A percentile compares a stretch with the other conserved stretches of the same genome.
Conservation (phyloP, 2,329 filamentous ascomycete species). For the Alternaria ventricosa region DNA sequence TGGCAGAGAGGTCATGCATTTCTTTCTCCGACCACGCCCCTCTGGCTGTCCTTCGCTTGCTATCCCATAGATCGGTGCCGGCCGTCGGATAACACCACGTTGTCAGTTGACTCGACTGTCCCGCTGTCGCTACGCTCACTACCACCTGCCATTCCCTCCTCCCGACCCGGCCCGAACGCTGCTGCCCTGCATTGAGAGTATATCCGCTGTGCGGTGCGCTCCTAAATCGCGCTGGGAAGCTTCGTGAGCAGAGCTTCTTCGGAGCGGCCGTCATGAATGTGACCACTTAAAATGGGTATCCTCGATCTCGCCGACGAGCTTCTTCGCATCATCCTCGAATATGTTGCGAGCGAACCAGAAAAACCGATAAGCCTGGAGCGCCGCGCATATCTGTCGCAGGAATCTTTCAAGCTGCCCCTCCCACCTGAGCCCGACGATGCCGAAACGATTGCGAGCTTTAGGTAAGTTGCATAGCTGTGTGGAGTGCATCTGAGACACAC, state of each 20-base stretch:
- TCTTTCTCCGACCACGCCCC: constrained; percentile 40
- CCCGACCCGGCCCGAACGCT: constrained; percentile 33
- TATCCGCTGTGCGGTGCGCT: constrained; percentile 29
- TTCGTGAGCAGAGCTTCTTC: constrained; percentile 6
- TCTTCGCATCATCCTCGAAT: constrained; percentile 58
- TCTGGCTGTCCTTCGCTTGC: constrained; percentile 31
- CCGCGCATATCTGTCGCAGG: constrained; percentile 59
- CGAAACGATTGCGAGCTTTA: constrained; percentile 55
- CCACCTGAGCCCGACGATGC: constrained; percentile 52
- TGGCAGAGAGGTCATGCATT: constrained; percentile 43
- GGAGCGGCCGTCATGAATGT: constrained; percentile 34
- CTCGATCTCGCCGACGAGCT: constrained; percentile 58
- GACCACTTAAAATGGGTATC: constrained; percentile 43
- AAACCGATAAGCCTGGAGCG: constrained; percentile 59
- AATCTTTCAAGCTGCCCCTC: constrained; percentile 57
- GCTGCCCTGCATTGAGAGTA: constrained; percentile 18
- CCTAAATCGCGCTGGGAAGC: constrained; percentile 9
- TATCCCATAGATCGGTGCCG: constrained; percentile 26
- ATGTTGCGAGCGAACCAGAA: constrained; percentile 60
- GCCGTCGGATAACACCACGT: constrained; percentile 34
- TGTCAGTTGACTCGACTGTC: constrained; percentile 26
- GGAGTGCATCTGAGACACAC: background rate
- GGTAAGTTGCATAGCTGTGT: background rate
- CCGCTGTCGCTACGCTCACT: constrained; percentile 30
- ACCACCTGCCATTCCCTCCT: constrained; percentile 31